Evolutionary conservation across 176 grass and related monocot species (phyloP).

Genomic region (Aechmea fasciata): DNA sequence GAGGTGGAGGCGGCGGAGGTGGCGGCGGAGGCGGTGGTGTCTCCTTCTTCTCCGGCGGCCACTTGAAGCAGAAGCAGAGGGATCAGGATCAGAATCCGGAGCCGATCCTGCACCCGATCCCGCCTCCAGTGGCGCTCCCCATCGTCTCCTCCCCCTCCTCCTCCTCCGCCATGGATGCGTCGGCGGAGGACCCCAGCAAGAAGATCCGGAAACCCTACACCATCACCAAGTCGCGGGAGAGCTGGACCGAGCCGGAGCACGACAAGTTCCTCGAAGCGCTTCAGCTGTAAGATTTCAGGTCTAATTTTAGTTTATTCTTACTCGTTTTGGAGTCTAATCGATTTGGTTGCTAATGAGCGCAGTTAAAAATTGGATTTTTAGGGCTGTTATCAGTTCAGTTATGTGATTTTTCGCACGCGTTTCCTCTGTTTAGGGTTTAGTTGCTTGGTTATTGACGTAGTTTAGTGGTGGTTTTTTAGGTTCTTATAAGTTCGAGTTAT

Average conservation of each 20-base stretch:
- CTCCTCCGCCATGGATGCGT: neutral
- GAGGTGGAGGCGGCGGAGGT: neutral
- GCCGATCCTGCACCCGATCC: neutral
- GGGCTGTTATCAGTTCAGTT: too few species aligned
- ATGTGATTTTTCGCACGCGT: too few species aligned
- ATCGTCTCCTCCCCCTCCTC: neutral
- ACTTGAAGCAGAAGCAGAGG: too few species aligned
- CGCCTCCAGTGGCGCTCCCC: neutral
- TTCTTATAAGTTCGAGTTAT: too few species aligned
- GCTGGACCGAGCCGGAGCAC: conserved; percentile 13
- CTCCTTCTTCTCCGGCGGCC: neutral
- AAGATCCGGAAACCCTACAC: conserved; percentile 13
- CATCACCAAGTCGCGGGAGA: conserved; percentile 12
- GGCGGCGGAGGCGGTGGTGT: neutral
- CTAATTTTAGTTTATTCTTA: neutral
- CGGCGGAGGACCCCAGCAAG: conserved; percentile 3
- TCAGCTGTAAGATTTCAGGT: neutral
- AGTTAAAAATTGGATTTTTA: too few species aligned
- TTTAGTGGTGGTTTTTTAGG: too few species aligned
- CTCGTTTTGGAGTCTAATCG: neutral
- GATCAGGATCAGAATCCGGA: neutral
- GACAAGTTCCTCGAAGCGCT: conserved; percentile 12
- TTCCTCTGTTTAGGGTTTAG: too few species aligned
- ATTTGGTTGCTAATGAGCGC: neutral
- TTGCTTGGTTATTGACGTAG: too few species aligned